A percentile compares a stretch with the other conserved stretches of the same genome.
Evolutionary conservation across 2,329 filamentous ascomycete genomes (phyloP).

Genomic region (Aspergillus viridinutans): DNA sequence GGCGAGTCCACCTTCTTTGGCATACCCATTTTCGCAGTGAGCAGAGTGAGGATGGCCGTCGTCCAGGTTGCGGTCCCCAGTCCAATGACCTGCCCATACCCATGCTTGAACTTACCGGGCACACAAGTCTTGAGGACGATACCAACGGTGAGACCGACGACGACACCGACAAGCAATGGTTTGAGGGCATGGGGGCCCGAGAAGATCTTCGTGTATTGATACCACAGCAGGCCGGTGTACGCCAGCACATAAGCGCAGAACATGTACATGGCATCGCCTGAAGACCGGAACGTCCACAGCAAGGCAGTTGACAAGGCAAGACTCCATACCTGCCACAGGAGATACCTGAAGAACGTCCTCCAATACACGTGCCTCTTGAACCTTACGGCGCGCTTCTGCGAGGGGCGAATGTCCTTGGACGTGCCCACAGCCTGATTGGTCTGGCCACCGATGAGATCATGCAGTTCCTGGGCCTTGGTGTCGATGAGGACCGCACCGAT

Average conservation of each 20-base stretch:
- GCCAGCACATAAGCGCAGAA: constrained; percentile 48
- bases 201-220: constrained; percentile 53
- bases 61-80: constrained; percentile 51
- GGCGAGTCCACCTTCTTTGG: constrained; percentile 38
- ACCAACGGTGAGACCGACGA: constrained; percentile 46
- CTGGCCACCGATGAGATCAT: constrained; percentile 42
- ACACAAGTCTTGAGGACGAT: constrained; percentile 40
- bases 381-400: constrained; percentile 43
- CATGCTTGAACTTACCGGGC: constrained; percentile 30
- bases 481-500: constrained; percentile 55
- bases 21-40: constrained; percentile 47
- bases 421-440: constrained; percentile 39
- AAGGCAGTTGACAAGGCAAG: constrained; percentile 48
- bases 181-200: constrained; percentile 47
- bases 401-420: constrained; percentile 40
- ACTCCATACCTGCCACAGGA: constrained; percentile 52
- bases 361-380: constrained; percentile 50
- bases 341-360: constrained; percentile 47
- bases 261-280: constrained; percentile 42
- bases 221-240: constrained; percentile 52
- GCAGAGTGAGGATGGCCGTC: constrained; percentile 47
- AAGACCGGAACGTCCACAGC: constrained; percentile 50
- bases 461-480: constrained; percentile 50
- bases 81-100: constrained; percentile 48
- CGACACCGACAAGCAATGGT: constrained; percentile 44